These are phyloP conservation scores for Fimicolochytrium jonesii DNA, from an alignment of 192 early-diverging fungal species.

Conservation along the genomic window DNA sequence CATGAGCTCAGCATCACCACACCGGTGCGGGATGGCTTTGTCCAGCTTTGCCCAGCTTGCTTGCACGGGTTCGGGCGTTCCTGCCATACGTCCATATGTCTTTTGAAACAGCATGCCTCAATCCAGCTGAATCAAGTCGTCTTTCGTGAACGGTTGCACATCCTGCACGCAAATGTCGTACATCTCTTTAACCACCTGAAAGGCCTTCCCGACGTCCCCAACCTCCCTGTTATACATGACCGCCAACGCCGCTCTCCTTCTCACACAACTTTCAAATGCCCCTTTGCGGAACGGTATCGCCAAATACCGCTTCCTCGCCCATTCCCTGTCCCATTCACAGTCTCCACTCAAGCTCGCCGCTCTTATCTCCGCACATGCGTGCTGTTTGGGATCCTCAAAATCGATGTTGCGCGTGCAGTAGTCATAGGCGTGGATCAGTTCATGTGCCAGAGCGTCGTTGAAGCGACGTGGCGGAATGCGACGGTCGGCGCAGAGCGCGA, in stretches of 20 bases:
- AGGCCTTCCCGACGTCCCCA: background rate
- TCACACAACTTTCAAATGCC: slow-evolving; percentile 10
- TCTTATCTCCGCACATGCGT: slow-evolving; percentile 53
- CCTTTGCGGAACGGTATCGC: background rate
- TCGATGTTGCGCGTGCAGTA: slow-evolving; percentile 41
- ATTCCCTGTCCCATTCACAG: slow-evolving; percentile 37
- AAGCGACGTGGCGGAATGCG: too few relatives aligned
- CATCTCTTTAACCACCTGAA: slow-evolving; percentile 4
- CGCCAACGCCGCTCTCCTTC: slow-evolving; percentile 8
- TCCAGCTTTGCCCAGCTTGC: too few relatives aligned
- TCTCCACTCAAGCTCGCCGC: slow-evolving; percentile 46
- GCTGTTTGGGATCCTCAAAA: slow-evolving; percentile 42
- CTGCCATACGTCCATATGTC: too few relatives aligned
- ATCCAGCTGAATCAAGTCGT: too few relatives aligned
- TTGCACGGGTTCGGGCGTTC: too few relatives aligned
- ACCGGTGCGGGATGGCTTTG: too few relatives aligned
- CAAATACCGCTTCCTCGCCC: slow-evolving; percentile 4
- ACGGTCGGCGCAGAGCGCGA: slow-evolving; percentile 67
- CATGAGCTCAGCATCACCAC: too few relatives aligned
- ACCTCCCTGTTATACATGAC: background rate
- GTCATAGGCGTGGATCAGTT: slow-evolving; percentile 61
- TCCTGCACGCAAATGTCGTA: slow-evolving; percentile 6
- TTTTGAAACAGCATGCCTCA: too few relatives aligned
- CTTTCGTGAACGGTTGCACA: slow-evolving; percentile 8
- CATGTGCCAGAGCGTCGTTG: slow-evolving; percentile 89